Percentiles rank a stretch among this genome's conserved stretches.
phyloP scores from a whole-genome alignment of 441 rosid genomes.

The Gossypium trilobum region DNA sequence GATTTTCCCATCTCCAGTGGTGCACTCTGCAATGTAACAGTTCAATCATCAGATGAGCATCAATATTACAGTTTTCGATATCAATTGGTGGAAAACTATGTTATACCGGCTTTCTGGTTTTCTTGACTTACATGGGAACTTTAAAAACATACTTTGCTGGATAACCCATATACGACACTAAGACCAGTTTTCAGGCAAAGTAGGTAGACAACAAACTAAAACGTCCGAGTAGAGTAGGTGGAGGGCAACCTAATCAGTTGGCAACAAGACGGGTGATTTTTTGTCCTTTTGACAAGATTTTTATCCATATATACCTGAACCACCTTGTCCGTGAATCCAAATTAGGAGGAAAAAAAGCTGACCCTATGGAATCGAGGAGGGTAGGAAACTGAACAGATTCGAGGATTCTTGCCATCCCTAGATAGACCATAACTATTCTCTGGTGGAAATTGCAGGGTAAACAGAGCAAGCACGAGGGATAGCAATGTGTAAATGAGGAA shows the following conservation, averaged over 20 bases:
- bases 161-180: neutral
- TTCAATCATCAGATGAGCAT: neutral
- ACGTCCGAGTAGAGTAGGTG: neutral
- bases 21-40: slow-evolving; percentile 46
- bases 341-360: no score
- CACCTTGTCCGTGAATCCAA: no score
- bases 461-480: neutral
- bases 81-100: neutral
- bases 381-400: no score
- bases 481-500: neutral
- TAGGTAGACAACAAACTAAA: no score
- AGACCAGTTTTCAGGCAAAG: neutral
- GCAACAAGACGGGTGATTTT: no score
- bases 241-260: neutral
- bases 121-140: neutral
- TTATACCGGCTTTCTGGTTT: neutral
- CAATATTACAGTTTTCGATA: neutral
- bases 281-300: no score
- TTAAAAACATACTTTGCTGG: neutral
- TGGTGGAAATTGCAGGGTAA: neutral
- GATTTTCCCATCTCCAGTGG: slow-evolving; percentile 50
- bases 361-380: no score
- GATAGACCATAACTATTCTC: neutral
- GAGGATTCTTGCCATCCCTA: no score
- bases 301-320: no score